phyloP scores from a whole-genome alignment of 2,329 filamentous ascomycete genomes.

The Botrytis byssoidea region DNA sequence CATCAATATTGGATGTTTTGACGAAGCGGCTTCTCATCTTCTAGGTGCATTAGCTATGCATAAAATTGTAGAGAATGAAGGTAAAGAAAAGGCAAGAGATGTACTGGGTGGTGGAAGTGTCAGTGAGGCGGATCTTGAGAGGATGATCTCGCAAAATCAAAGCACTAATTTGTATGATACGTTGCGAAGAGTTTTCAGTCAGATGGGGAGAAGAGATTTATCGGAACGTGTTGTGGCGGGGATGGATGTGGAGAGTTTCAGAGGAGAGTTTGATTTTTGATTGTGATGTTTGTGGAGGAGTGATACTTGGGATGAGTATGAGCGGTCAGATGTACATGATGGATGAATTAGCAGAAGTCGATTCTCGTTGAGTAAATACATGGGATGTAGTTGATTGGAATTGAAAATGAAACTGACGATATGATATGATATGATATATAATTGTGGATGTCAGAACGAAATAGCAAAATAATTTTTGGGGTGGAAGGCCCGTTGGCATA shows the following conservation, averaged over 20 bases:
- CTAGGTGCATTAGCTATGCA: slow-evolving; percentile 93
- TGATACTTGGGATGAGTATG: background rate
- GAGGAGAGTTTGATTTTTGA: slow-evolving; percentile 85
- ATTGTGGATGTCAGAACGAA: background rate
- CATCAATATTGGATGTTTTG: slow-evolving; percentile 95
- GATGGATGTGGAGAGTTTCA: slow-evolving; percentile 87
- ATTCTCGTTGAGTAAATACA: background rate
- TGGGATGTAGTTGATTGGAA: background rate
- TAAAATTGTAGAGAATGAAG: slow-evolving; percentile 84
- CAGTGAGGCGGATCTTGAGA: slow-evolving; percentile 72
- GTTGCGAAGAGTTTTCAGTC: slow-evolving; percentile 86
- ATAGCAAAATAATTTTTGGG: background rate
- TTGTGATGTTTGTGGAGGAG: background rate
- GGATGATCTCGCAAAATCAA: slow-evolving; percentile 91
- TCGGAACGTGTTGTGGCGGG: slow-evolving; percentile 83
- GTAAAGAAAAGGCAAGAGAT: slow-evolving; percentile 78
- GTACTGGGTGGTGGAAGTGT: slow-evolving; percentile 64
- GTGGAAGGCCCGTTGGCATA: background rate
- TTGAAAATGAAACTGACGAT: background rate
- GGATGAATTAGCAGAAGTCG: background rate
- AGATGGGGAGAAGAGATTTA: slow-evolving; percentile 88
- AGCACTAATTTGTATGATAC: slow-evolving; percentile 98
- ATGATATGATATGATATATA: background rate
- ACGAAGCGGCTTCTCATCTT: slow-evolving; percentile 89
- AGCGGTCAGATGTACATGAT: background rate